Evolutionary conservation across 768 basidiomycete genomes (phyloP).

Genomic region (Royoungia palumana): DNA sequence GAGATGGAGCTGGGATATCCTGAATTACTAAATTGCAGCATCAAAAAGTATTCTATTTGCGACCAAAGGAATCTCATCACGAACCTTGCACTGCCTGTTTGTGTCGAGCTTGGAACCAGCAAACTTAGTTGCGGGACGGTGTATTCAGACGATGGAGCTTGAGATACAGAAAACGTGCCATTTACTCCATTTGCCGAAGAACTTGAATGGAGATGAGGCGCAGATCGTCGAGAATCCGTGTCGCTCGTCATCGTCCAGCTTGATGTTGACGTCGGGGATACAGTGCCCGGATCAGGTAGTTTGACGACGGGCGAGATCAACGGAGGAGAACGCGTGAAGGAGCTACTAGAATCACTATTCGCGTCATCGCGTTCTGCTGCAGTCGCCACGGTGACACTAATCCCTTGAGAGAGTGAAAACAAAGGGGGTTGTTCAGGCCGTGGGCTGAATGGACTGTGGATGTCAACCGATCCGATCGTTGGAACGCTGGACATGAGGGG

Average conservation of each 20-base stretch:
- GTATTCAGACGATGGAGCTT: slow-evolving; percentile 8
- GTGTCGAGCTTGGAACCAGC: slow-evolving; percentile 23
- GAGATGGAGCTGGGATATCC: slow-evolving; percentile 31
- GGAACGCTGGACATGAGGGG: slow-evolving; percentile 18
- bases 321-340: slow-evolving; percentile 27
- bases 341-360: slow-evolving; percentile 20
- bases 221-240: slow-evolving; percentile 15
- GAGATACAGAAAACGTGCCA: slow-evolving; percentile 3
- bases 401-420: slow-evolving; percentile 20
- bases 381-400: neutral
- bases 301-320: slow-evolving; percentile 28
- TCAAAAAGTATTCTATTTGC: slow-evolving; percentile 1
- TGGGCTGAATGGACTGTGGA: slow-evolving; percentile 29
- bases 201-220: slow-evolving; percentile 3
- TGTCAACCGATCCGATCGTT: slow-evolving; percentile 12
- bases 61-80: neutral
- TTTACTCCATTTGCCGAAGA: slow-evolving; percentile 12
- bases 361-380: slow-evolving; percentile 10
- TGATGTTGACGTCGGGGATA: slow-evolving; percentile 24
- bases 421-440: slow-evolving; percentile 21
- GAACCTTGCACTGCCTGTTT: slow-evolving; percentile 15
- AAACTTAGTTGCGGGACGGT: slow-evolving; percentile 27
- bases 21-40: slow-evolving; percentile 16
- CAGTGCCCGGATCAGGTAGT: slow-evolving; percentile 23
- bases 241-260: slow-evolving; percentile 30